A percentile compares a stretch with the other conserved stretches of the same genome.
Evolutionary conservation across 805 yeast genomes (phyloP).

Genomic region (Cyberlindnera xishuangbannaensis): DNA sequence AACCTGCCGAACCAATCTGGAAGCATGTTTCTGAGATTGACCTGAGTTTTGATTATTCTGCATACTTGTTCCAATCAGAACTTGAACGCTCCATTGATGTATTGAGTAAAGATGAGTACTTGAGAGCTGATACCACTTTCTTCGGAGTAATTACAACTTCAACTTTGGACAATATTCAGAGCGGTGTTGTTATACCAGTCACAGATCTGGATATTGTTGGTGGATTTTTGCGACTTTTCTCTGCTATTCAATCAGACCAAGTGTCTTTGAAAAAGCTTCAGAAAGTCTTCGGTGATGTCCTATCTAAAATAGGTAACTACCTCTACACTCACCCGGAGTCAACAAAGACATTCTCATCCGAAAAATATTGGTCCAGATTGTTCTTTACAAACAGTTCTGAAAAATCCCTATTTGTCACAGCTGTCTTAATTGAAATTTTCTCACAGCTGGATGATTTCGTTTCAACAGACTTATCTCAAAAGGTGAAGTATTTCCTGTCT

Average conservation of each 20-base stretch:
- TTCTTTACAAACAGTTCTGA: constrained; percentile 16
- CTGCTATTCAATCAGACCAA: constrained; percentile 25
- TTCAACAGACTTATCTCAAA: constrained; percentile 9
- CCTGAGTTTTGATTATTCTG: constrained; percentile 19
- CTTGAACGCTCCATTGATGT: constrained; percentile 13
- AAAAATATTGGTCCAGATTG: constrained; percentile 28
- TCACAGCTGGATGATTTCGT: constrained; percentile 25
- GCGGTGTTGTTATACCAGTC: constrained; percentile 33
- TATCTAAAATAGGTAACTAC: constrained; percentile 44
- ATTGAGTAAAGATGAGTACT: constrained; percentile 13
- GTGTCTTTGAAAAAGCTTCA: constrained; percentile 22
- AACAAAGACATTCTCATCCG: constrained; percentile 11
- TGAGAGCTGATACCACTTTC: constrained; percentile 23
- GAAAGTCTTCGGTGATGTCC: constrained; percentile 29
- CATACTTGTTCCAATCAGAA: constrained; percentile 13
- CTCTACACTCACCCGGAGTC: constrained; percentile 16
- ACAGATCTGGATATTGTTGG: constrained; percentile 45
- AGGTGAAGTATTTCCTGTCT: constrained; percentile 8
- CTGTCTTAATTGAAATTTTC: constrained; percentile 32
- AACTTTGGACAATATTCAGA: constrained; percentile 25
- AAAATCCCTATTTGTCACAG: constrained; percentile 26
- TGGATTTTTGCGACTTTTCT: constrained; percentile 34
- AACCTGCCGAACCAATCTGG: constrained; percentile 30
- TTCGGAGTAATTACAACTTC: constrained; percentile 31
- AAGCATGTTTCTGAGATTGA: constrained; percentile 12